These are phyloP conservation scores for Thoreauomyces humboldtii DNA, from an alignment of 192 early-diverging fungal species.

Conservation along the genomic window DNA sequence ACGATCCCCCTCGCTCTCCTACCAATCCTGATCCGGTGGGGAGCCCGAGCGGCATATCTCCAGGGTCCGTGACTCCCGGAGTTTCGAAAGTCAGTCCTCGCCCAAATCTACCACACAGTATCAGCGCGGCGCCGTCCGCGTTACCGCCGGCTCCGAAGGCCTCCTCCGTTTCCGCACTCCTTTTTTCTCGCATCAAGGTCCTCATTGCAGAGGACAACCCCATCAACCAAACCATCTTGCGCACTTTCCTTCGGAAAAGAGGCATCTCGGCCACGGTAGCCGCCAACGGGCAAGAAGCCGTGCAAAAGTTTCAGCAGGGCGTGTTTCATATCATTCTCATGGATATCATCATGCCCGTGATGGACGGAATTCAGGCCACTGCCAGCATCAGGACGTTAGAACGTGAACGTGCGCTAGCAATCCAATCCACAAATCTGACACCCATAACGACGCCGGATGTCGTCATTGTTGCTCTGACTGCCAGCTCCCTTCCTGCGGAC, in stretches of 20 bases:
- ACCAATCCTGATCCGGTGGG: too few relatives aligned
- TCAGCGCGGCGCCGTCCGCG: too few relatives aligned
- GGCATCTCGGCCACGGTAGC: constrained; percentile 49
- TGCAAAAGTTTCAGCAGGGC: constrained; percentile 66
- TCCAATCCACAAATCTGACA: not conserved
- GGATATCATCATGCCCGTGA: constrained; percentile 36
- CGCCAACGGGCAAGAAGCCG: constrained; percentile 76
- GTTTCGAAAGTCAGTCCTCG: too few relatives aligned
- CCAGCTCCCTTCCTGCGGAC: constrained; percentile 68
- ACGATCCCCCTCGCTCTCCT: too few relatives aligned
- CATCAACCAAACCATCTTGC: constrained; percentile 62
- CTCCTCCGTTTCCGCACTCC: not conserved
- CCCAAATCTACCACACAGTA: too few relatives aligned
- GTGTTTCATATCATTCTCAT: constrained; percentile 21
- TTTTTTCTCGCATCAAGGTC: constrained; percentile 37
- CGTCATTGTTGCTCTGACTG: constrained; percentile 86
- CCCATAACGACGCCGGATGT: constrained; percentile 36
- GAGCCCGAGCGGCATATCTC: too few relatives aligned
- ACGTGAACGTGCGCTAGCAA: constrained; percentile 13
- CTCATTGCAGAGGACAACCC: constrained; percentile 68
- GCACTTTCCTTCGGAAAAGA: constrained; percentile 51
- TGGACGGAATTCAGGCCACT: constrained; percentile 31
- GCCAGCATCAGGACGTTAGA: constrained; percentile 43
- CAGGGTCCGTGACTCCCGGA: too few relatives aligned
- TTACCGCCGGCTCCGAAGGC: constrained; percentile 1